These are phyloP conservation scores for Globisporangium megalacanthum DNA, from an alignment of 352 stramenopile species.

Conservation along the genomic window DNA sequence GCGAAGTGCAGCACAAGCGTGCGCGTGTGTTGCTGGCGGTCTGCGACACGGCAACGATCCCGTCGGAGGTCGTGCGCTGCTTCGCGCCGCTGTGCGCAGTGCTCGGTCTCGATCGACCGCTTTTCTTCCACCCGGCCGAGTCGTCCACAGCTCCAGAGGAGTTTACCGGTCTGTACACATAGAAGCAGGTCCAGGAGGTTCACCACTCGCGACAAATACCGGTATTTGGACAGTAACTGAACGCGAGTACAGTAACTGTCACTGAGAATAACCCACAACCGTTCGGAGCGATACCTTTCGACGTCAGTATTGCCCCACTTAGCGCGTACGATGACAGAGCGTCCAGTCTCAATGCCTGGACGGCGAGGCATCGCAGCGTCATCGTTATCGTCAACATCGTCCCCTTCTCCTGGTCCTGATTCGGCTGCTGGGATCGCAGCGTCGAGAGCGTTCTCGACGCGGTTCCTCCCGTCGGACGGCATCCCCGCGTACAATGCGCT, in stretches of 20 bases:
- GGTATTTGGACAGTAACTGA: no score
- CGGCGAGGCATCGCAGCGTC: no score
- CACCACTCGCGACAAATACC: no score
- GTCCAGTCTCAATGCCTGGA: no score
- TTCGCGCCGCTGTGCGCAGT: slow-evolving; percentile 39
- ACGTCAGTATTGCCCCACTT: no score
- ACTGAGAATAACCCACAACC: no score
- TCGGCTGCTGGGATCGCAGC: not conserved
- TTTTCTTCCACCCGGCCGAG: slow-evolving; percentile 20
- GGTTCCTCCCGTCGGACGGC: slow-evolving; percentile 54
- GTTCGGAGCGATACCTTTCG: no score
- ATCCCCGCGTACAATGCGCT: slow-evolving; percentile 74
- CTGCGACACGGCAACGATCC: slow-evolving; percentile 29
- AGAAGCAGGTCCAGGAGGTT: slow-evolving; percentile 9
- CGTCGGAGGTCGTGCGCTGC: slow-evolving; percentile 35
- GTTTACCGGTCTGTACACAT: slow-evolving; percentile 57
- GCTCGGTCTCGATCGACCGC: slow-evolving; percentile 31
- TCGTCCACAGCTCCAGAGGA: slow-evolving; percentile 9
- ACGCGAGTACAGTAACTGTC: no score
- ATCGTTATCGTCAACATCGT: no score
- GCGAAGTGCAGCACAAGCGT: slow-evolving; percentile 40
- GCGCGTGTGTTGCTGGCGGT: slow-evolving; percentile 58
- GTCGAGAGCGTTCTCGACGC: slow-evolving; percentile 37
- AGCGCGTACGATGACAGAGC: no score
- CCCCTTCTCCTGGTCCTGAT: no score